Percentiles rank a stretch among this genome's conserved stretches.
phyloP scores from a whole-genome alignment of 371 early-diverging fungal genomes.

The Mucor racemosus region DNA sequence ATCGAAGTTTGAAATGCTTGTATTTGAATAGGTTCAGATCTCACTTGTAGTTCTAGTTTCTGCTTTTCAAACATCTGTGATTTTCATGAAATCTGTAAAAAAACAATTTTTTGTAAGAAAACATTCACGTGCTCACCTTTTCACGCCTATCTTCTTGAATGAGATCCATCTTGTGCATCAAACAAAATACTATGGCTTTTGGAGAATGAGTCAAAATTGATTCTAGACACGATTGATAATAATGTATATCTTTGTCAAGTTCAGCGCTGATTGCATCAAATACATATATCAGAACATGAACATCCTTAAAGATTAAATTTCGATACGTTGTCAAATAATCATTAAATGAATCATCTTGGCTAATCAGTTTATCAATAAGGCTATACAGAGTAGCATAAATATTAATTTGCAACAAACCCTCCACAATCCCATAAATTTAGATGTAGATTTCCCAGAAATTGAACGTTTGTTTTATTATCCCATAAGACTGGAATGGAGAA shows the following conservation, averaged over 20 bases:
- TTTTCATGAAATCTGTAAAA: too few relatives aligned
- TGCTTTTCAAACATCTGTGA: slow-evolving; percentile 70
- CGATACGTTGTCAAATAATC: slow-evolving; percentile 88
- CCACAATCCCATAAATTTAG: slow-evolving; percentile 96
- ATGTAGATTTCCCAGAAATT: slow-evolving; percentile 90
- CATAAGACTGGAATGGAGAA: slow-evolving; percentile 63
- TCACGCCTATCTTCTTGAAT: slow-evolving; percentile 78
- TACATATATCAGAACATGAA: slow-evolving; percentile 95
- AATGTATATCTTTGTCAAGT: slow-evolving; percentile 85
- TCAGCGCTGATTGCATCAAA: slow-evolving; percentile 95
- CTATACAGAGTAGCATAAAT: too few relatives aligned
- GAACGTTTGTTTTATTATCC: slow-evolving; percentile 93
- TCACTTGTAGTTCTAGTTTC: slow-evolving; percentile 66
- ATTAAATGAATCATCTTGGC: slow-evolving; percentile 94
- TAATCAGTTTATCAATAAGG: slow-evolving; percentile 20
- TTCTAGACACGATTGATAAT: slow-evolving; percentile 87
- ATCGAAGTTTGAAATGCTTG: slow-evolving; percentile 89
- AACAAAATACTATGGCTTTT: slow-evolving; percentile 90
- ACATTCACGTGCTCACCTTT: slow-evolving; percentile 39
- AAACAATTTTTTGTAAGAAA: background rate
- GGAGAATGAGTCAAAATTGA: slow-evolving; percentile 81
- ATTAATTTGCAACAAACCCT: slow-evolving; percentile 54
- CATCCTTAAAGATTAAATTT: slow-evolving; percentile 93
- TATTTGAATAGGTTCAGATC: slow-evolving; percentile 78
- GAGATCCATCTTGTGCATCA: slow-evolving; percentile 97